These are phyloP conservation scores for Microbotryomycetes sp. DNA, from an alignment of 1,284 basidiomycete species.

Conservation along the genomic window DNA sequence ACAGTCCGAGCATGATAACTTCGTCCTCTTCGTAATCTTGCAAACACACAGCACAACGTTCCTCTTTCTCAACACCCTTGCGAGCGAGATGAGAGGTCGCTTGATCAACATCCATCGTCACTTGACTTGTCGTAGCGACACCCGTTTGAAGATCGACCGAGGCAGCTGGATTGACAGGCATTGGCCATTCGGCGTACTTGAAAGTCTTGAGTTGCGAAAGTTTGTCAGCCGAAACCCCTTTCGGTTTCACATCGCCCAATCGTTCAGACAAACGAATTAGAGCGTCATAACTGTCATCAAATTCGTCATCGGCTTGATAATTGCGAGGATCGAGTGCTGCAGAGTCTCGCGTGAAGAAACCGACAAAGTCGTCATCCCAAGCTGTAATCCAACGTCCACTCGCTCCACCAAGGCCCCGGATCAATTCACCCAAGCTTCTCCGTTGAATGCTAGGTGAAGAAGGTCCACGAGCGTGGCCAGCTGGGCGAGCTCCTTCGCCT, in stretches of 20 bases:
- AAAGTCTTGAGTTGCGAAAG: slow-evolving; percentile 11
- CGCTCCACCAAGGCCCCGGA: slow-evolving; percentile 12
- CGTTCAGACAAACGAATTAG: slow-evolving; percentile 28
- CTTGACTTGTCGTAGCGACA: background rate
- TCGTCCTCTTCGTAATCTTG: slow-evolving; percentile 32
- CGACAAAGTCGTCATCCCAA: slow-evolving; percentile 23
- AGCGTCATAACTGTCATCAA: slow-evolving; percentile 26
- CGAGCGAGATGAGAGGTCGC: slow-evolving; percentile 9
- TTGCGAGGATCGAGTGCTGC: slow-evolving; percentile 25
- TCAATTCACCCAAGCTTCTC: slow-evolving; percentile 14
- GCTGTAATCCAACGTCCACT: slow-evolving; percentile 4
- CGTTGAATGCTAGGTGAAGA: slow-evolving; percentile 12
- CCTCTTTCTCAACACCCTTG: slow-evolving; percentile 28
- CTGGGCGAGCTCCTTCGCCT: background rate
- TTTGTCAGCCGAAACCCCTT: slow-evolving; percentile 14
- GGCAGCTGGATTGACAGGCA: background rate
- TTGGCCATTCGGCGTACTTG: slow-evolving; percentile 22
- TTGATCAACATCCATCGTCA: background rate
- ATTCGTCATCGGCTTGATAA: slow-evolving; percentile 32
- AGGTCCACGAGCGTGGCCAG: background rate
- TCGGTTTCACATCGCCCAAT: slow-evolving; percentile 28
- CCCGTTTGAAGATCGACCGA: too few species aligned
- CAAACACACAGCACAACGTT: slow-evolving; percentile 22
- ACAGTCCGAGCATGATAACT: slow-evolving; percentile 10
- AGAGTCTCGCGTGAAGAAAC: slow-evolving; percentile 13